phyloP scores from a whole-genome alignment of 495 filamentous ascomycete genomes.

The Penicillium nucicola region DNA sequence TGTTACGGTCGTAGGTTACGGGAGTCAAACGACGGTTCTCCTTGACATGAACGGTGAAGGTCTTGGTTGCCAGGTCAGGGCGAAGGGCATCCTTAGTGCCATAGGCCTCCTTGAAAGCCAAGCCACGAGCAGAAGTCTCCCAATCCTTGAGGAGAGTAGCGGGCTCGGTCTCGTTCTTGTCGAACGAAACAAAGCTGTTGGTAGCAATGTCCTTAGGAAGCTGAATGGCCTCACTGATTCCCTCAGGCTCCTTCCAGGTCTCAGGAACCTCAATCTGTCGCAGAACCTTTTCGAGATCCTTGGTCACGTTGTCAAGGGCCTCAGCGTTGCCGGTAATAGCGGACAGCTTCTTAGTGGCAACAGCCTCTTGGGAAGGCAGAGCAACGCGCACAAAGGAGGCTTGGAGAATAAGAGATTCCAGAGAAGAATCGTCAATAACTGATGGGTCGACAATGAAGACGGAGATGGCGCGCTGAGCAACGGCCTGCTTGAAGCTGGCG shows the following conservation, averaged over 20 bases:
- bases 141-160: slow-evolving; percentile 66
- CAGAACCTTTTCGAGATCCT: slow-evolving; percentile 67
- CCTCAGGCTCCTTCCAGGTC: slow-evolving; percentile 68
- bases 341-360: slow-evolving; percentile 54
- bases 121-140: slow-evolving; percentile 77
- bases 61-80: slow-evolving; percentile 83
- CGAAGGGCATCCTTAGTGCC: slow-evolving; percentile 68
- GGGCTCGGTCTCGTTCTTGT: slow-evolving; percentile 71
- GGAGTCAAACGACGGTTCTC: slow-evolving; percentile 94
- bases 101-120: slow-evolving; percentile 94
- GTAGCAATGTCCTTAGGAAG: slow-evolving; percentile 60
- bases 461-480: slow-evolving; percentile 64
- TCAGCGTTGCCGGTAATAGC: slow-evolving; percentile 52
- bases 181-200: slow-evolving; percentile 80
- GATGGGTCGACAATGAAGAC: slow-evolving; percentile 71
- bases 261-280: slow-evolving; percentile 71
- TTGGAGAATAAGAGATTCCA: slow-evolving; percentile 62
- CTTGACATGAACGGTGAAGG: slow-evolving; percentile 82
- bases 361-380: slow-evolving; percentile 51
- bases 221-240: slow-evolving; percentile 46
- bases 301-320: slow-evolving; percentile 55
- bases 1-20: slow-evolving; percentile 88
- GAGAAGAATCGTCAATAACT: slow-evolving; percentile 56
- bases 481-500: slow-evolving; percentile 56
- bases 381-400: slow-evolving; percentile 78